Evolutionary conservation across 2,329 filamentous ascomycete species (phyloP), one percentile per base, ranked within the genome.

Genomic region (Sclerotinia subarctica): DNA sequence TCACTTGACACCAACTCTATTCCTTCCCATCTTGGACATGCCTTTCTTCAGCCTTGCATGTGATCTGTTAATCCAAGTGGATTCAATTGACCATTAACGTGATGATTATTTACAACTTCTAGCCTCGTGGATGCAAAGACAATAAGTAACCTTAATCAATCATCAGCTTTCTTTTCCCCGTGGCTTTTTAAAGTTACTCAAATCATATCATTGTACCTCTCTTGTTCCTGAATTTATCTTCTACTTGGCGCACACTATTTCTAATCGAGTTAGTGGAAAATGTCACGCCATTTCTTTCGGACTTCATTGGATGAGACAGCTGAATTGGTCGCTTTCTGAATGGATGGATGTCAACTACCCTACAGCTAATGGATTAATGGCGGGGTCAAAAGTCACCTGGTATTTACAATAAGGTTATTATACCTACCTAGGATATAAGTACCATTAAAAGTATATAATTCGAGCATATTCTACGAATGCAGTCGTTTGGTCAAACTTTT

Each of bases 21-120:
- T 46, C n/a, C n/a, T 17, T 17, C 8, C 52, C 2, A 51, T 24
- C 64, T 26, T 4, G 1, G 21, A 3, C 21, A 29, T 17, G 6
- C 5, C 5, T 24, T 26, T 29, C 47, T 32, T 66, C 64, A 66
- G 64, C 64, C 64, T 66, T 60, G 64, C 64, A 66, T 46, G 58
- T 66, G 15, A 6, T 24, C n/a, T 52, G 64, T 62, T 19, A 49
- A 38, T 62, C 44, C 29, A 35, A 49, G 42, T 60, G 26, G 11
- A 35, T 49, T 49, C 58, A 49, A 58, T 1, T 35, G 44, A 47
- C 58, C 58, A 60, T 60, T 60, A 15, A 60, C 26, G 49, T 47
- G 42, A 60, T 60, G 19, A n/a, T 47, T 38, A 17, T 60, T 60
- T 29, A 60, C 58, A 24, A 13, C 5, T 24, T 49, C 58, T 62